phyloP scores from a whole-genome alignment of 169 alveolate genomes.

The Nephromyces sp. region DNA sequence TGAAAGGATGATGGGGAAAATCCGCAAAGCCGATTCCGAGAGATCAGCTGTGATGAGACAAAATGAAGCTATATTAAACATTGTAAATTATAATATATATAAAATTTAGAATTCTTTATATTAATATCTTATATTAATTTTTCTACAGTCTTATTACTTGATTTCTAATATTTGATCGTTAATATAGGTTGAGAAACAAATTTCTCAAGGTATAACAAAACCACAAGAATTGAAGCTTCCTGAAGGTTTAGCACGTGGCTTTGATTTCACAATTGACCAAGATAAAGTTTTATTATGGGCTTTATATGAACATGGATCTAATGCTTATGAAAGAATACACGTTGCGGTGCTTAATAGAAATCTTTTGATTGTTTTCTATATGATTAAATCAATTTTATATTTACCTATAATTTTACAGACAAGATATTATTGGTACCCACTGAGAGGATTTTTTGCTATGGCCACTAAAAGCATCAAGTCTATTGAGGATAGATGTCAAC shows the following conservation, averaged over 20 bases:
- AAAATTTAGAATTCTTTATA: no score
- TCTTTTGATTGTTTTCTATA: no score
- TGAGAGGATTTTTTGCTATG: constrained; percentile 4
- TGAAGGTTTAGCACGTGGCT: neutral
- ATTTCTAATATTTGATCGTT: no score
- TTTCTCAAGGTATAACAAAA: neutral
- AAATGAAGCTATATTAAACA: constrained; percentile 12
- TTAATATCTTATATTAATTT: no score
- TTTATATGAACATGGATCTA: constrained; percentile 19
- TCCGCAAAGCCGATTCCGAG: constrained; percentile 11
- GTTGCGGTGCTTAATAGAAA: constrained; percentile 7
- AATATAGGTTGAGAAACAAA: no score
- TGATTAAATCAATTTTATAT: neutral
- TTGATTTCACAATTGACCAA: constrained; percentile 5
- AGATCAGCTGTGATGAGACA: constrained; percentile 17
- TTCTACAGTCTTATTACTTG: no score
- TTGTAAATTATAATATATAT: no score
- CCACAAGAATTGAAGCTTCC: constrained; percentile 13
- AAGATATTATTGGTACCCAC: constrained; percentile 6
- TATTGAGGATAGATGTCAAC: constrained; percentile 16
- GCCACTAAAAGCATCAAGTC: constrained; percentile 19
- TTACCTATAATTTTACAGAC: neutral
- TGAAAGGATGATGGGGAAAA: constrained; percentile 21
- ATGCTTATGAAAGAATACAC: constrained; percentile 1
- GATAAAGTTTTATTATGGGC: constrained; percentile 15